These are phyloP conservation scores for Malassezia psittaci DNA, from an alignment of 1,284 basidiomycete genomes.

Conservation along the genomic window DNA sequence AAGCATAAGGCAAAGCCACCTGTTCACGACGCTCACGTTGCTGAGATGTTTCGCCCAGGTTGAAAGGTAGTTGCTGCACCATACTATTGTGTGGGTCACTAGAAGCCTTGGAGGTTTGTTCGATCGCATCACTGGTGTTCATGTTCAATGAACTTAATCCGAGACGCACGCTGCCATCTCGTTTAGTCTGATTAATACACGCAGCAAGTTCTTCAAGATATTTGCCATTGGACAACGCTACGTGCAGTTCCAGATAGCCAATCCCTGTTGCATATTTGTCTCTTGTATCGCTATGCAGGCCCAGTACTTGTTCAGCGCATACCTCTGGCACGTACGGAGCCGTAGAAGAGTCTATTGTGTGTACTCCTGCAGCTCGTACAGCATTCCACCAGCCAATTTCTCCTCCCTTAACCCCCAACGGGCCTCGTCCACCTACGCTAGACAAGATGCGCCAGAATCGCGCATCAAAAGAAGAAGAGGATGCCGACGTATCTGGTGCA, in stretches of 20 bases:
- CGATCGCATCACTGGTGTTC: neutral
- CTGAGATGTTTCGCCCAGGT: slow-evolving; percentile 26
- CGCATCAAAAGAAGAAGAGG: slow-evolving; percentile 18
- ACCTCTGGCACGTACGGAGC: neutral
- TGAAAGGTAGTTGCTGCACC: slow-evolving; percentile 28
- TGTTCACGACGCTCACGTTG: slow-evolving; percentile 28
- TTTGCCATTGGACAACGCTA: neutral
- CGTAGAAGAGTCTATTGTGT: neutral
- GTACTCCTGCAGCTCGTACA: neutral
- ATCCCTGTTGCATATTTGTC: neutral
- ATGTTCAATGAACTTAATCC: slow-evolving; percentile 4
- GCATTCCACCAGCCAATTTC: slow-evolving; percentile 26
- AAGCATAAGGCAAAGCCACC: slow-evolving; percentile 33
- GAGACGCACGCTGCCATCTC: neutral
- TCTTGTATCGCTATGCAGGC: neutral
- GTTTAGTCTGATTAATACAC: neutral
- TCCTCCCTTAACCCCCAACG: slow-evolving; percentile 21
- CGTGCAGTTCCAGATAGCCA: slow-evolving; percentile 10
- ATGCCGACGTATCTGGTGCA: neutral
- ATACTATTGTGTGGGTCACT: slow-evolving; percentile 19
- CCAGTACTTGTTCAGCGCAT: neutral
- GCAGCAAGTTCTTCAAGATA: slow-evolving; percentile 3
- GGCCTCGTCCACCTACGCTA: slow-evolving; percentile 23
- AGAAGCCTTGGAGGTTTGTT: neutral
- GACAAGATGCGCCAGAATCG: slow-evolving; percentile 32